Percentiles rank a stretch among this genome's conserved stretches.
Conservation (phyloP, 2,329 filamentous ascomycete species). For the Nothomitra cinnamomea region DNA sequence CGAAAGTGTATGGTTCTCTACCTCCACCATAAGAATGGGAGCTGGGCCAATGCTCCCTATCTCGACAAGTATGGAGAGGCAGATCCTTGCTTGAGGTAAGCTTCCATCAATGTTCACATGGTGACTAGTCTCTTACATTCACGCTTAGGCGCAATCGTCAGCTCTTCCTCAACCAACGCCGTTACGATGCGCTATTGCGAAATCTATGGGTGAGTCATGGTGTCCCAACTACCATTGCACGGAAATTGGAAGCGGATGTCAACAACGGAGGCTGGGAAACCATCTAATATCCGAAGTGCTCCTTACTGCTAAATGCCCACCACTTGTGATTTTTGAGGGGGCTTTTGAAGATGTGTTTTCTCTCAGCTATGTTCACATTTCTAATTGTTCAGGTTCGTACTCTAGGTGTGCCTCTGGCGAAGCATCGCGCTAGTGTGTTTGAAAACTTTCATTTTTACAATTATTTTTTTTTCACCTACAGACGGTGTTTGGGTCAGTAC, state of each 20-base stretch:
- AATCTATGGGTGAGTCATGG: conserved; percentile 76
- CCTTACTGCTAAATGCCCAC: too few relatives aligned
- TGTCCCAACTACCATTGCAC: conserved; percentile 73
- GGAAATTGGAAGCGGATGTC: conserved; percentile 84
- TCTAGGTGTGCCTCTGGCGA: too few relatives aligned
- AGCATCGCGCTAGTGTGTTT: too few relatives aligned
- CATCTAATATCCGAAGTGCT: conserved; percentile 23
- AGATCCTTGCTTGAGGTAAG: conserved; percentile 57
- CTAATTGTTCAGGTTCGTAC: too few relatives aligned
- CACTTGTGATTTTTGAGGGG: too few relatives aligned
- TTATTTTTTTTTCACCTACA: too few relatives aligned
- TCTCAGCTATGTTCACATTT: too few relatives aligned
- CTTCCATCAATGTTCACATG: not conserved
- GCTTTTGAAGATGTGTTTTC: too few relatives aligned
- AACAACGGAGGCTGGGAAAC: conserved; percentile 97
- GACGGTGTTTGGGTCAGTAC: too few relatives aligned
- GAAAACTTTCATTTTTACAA: too few relatives aligned
- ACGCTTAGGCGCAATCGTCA: conserved; percentile 56
- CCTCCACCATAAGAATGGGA: conserved; percentile 64
- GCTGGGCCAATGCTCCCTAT: conserved; percentile 77
- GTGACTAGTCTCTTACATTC: not conserved
- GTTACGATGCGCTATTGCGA: conserved; percentile 77
- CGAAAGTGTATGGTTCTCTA: conserved; percentile 89
- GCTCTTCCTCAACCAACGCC: conserved; percentile 79
- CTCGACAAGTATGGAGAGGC: conserved; percentile 93